Evolutionary conservation across 768 basidiomycete genomes (phyloP), one percentile per base, ranked within the genome.

Genomic region (Agrocybe praecox): DNA sequence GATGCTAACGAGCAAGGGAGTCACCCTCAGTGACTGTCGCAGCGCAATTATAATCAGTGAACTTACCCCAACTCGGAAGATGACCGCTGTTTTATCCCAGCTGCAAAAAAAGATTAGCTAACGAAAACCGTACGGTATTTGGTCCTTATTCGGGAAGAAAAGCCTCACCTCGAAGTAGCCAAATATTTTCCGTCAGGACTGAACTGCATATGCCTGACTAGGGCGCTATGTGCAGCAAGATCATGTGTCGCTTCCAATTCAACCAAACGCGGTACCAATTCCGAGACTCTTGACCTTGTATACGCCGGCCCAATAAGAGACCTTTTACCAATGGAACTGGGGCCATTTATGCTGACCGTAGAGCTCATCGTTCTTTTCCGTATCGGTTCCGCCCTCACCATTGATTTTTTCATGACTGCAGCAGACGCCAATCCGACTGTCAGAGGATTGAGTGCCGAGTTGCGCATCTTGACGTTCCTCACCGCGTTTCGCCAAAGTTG

Each of bases 181-280:
- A 92, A 66, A 64, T 81, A 89, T 65, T 79, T 84, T 18, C 90
- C 90, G 67, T 90, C 83, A 1, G 88, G 89, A 1, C 87, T 89
- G 72, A 91, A 92, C 67, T 90, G 85, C 64, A 92, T 67, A 68
- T 90, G 86, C 52, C 85, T 69, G 17, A 92, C 89, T 24, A 90
- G 79, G 7, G 86, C 88, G 51, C 77, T 72, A 68, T 91, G 90
- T 6, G 84, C 84, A 10, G 80, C 79, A 19, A 89, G 68, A 58
- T 85, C 86, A 63, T 89, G 82, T 0, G 82, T 84, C 9, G 80
- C 68, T 52, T 80, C 76, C 60, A 90, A 65, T 44, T 73, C 74
- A 56, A 74, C 76, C 53, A 92, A 69, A 59, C 80, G 84, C 15
- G 85, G 83, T n/a, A 79, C 73, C 45, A 90, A 69, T 7, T 70